Evolutionary conservation across 208 protist species (phyloP).

Genomic region (Leishmania tarentolae): DNA sequence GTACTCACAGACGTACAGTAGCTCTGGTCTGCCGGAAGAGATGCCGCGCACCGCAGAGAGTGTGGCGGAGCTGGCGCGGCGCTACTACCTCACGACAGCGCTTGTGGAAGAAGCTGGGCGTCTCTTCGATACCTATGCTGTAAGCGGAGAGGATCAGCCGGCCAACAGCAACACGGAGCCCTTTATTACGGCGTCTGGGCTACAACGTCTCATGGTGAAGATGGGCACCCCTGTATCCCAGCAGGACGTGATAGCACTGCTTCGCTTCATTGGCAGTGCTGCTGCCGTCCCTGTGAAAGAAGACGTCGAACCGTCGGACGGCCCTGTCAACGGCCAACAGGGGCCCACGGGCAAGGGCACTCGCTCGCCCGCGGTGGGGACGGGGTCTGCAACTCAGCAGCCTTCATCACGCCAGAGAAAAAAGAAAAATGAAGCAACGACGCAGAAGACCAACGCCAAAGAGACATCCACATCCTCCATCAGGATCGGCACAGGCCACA

Average conservation of each 20-base stretch:
- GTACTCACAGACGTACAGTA: not conserved
- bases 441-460: not conserved
- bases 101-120: constrained; percentile 39
- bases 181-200: constrained; percentile 34
- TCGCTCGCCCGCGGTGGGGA: too few species aligned
- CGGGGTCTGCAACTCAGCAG: not conserved
- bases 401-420: not conserved
- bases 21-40: not conserved
- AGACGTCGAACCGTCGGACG: not conserved
- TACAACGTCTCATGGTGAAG: constrained; percentile 55
- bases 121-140: constrained; percentile 40
- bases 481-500: too few species aligned
- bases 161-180: constrained; percentile 10
- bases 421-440: not conserved
- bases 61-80: constrained; percentile 34
- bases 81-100: constrained; percentile 38
- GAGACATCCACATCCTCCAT: not conserved
- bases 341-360: not conserved
- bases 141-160: not conserved
- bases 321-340: not conserved
- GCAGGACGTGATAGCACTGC: constrained; percentile 57
- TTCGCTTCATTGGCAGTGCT: constrained; percentile 28
- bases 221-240: constrained; percentile 42
- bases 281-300: not conserved
- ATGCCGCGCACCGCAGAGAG: constrained; percentile 13